Base-by-base conservation (phyloP, 2,329 filamentous ascomycete genomes). In the Xylariaceae sp. region DNA sequence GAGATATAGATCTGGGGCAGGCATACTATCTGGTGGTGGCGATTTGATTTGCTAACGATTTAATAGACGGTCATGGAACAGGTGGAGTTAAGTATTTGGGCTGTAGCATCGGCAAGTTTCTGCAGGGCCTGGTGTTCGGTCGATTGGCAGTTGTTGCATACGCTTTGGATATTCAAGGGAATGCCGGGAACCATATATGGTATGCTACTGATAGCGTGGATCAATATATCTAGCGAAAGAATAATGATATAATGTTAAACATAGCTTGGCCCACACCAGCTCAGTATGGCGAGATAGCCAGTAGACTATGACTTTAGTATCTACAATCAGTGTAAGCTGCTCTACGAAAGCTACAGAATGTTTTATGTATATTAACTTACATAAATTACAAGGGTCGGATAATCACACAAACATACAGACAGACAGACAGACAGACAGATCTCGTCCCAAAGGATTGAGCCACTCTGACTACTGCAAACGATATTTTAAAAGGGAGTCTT, bases 1-100 rank as follows among this genome's bases (percentile, higher is more conserved):
- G 35, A 56, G 20, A 3, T 40, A 54, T 59, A 57, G 57, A 57
- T 35, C 26, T 44, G n/a, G 37, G 47, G 18, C 16, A 6, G 6
- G 36, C 16, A 13, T 49, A 42, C 27, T 26, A 16, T 26, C 50
- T 40, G 21, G 23, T 39, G 40, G 27, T 21, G 36, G 26, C 32
- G 23, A 35, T 35, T 36, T 51, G 30, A 10, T 42, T 49, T 46
- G 26, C 27, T 24, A 24, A 18, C 4, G 35, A 27, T 18, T 32
- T 21, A n/a, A 50, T 57, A 53, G 56, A 55, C 26, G 40, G 54
- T 15, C 3, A 37, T 23, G 40, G 20, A 29, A 40, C 24, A 50
- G 47, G 15, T 26, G 43, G 53, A 33, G 54, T 52, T 51, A 47
- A 35, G 44, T 33, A 18, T 54, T 49, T 39, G 29, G n/a, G 24